These are phyloP conservation scores for Oligophagozyma castellii DNA, from an alignment of 1,139 yeast species.

Conservation along the genomic window DNA sequence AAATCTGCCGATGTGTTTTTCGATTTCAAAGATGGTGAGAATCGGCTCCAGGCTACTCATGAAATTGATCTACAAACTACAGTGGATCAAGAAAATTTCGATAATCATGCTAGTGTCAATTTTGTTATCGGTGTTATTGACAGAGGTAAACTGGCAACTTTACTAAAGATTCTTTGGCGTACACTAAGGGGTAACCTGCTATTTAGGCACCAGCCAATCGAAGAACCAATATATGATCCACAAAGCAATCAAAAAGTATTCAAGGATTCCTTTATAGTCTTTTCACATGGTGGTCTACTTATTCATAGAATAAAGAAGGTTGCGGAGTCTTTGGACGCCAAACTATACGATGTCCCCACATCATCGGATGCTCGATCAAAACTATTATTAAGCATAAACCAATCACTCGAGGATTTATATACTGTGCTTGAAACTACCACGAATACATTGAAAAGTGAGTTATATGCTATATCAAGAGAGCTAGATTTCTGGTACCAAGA, in stretches of 20 bases:
- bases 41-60: neutral
- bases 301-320: constrained; percentile 56
- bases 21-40: constrained; percentile 22
- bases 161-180: constrained; percentile 90
- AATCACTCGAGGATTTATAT: constrained; percentile 49
- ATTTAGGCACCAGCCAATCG: constrained; percentile 56
- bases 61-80: constrained; percentile 3
- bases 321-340: constrained; percentile 75
- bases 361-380: constrained; percentile 41
- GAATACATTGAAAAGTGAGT: constrained; percentile 58
- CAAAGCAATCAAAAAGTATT: constrained; percentile 35
- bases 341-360: constrained; percentile 54
- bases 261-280: constrained; percentile 69
- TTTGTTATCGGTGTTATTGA: constrained; percentile 78
- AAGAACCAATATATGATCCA: constrained; percentile 41
- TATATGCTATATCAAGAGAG: constrained; percentile 61
- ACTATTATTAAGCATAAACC: constrained; percentile 44
- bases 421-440: constrained; percentile 59
- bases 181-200: constrained; percentile 79
- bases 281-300: constrained; percentile 75
- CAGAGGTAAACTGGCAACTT: constrained; percentile 50
- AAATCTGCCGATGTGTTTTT: constrained; percentile 60
- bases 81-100: constrained; percentile 4
- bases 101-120: constrained; percentile 28
- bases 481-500: constrained; percentile 55